Conservation (phyloP, 1,284 basidiomycete species). For the Farysia itapuensis region DNA sequence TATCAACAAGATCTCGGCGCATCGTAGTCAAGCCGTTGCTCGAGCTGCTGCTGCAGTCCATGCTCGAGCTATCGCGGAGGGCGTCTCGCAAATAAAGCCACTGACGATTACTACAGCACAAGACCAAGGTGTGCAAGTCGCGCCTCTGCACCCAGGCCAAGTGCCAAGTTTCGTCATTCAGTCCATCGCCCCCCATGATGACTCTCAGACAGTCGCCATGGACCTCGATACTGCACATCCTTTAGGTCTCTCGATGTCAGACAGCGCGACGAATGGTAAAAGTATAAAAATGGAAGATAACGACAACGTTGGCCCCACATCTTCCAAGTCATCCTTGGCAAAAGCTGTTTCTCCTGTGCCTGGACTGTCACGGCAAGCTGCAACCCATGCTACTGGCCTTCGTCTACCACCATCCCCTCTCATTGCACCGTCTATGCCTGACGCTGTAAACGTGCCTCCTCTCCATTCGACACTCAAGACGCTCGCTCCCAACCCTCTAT, state of each 20-base stretch:
- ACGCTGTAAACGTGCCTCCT: conserved; percentile 15
- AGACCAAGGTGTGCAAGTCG: conserved; percentile 27
- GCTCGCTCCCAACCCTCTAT: conserved; percentile 55
- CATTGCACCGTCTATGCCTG: conserved; percentile 12
- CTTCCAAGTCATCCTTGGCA: conserved; percentile 5
- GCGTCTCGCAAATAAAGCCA: conserved; percentile 27
- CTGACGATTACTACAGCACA: conserved; percentile 28
- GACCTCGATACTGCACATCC: background rate
- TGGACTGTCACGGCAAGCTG: conserved; percentile 16
- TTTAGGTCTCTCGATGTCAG: background rate
- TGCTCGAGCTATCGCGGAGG: conserved; percentile 19
- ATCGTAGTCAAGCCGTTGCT: conserved; percentile 27
- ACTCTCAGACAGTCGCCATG: too few species aligned
- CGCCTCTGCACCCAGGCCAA: conserved; percentile 32
- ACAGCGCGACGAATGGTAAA: conserved; percentile 6
- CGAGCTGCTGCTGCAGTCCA: conserved; percentile 29
- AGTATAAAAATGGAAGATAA: conserved; percentile 6
- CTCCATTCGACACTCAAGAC: conserved; percentile 50
- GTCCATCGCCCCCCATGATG: conserved; percentile 9
- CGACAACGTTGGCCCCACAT: background rate
- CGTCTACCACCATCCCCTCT: conserved; percentile 30
- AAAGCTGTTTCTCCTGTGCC: conserved; percentile 26
- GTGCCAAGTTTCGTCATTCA: conserved; percentile 37
- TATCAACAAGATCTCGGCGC: conserved; percentile 5
- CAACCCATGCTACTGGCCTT: conserved; percentile 9